These are phyloP conservation scores for Apiospora pterosperma DNA, from an alignment of 2,329 filamentous ascomycete species.

Conservation along the genomic window DNA sequence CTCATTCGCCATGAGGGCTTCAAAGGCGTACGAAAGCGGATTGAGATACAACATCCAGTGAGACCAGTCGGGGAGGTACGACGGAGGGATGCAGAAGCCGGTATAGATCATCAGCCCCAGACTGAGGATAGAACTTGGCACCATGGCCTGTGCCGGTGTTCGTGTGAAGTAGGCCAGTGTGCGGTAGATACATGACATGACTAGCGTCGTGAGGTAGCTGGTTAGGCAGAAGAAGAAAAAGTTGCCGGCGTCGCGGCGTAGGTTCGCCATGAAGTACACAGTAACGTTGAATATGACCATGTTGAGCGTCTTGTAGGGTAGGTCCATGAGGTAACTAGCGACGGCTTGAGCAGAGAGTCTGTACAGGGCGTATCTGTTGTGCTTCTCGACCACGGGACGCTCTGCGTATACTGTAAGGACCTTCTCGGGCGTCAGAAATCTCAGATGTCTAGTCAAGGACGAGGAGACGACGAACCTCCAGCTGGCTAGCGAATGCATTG, in stretches of 20 bases:
- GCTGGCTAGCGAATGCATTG: slow-evolving; percentile 77
- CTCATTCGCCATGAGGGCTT: slow-evolving; percentile 79
- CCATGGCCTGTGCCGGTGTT: slow-evolving; percentile 63
- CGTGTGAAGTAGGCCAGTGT: slow-evolving; percentile 74
- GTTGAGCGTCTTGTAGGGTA: slow-evolving; percentile 59
- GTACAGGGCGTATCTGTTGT: background rate
- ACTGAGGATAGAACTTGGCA: slow-evolving; percentile 58
- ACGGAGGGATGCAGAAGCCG: slow-evolving; percentile 62
- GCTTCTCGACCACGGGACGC: background rate
- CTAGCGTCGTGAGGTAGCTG: slow-evolving; percentile 57
- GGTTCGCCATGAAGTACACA: slow-evolving; percentile 65
- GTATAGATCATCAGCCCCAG: slow-evolving; percentile 67
- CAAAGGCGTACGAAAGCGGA: slow-evolving; percentile 76
- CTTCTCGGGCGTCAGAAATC: background rate
- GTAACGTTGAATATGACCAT: slow-evolving; percentile 57
- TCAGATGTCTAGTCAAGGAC: background rate
- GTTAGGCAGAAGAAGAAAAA: slow-evolving; percentile 58
- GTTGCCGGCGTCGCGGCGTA: slow-evolving; percentile 52
- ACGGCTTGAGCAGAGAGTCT: slow-evolving; percentile 44
- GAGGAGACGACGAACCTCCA: slow-evolving; percentile 53
- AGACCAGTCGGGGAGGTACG: slow-evolving; percentile 76
- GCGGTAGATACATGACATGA: slow-evolving; percentile 85
- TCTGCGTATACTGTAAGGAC: slow-evolving; percentile 4
- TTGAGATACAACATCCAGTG: slow-evolving; percentile 82
- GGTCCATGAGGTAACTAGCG: slow-evolving; percentile 60